Evolutionary conservation across 768 basidiomycete genomes (phyloP).

Genomic region (Termitomyces heimii): DNA sequence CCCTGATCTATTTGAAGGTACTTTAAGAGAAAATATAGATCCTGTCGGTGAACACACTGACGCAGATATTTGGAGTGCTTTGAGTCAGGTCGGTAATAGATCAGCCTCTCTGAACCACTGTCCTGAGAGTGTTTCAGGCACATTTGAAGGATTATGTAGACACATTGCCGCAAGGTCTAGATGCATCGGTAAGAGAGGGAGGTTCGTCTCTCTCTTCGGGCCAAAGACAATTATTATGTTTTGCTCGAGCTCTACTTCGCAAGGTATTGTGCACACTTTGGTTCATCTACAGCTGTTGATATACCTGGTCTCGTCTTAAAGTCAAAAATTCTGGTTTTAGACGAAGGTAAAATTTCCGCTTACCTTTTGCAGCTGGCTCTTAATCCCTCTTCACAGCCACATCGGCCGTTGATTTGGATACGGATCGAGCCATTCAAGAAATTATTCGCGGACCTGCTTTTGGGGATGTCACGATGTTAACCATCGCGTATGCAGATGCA

Average conservation of each 20-base stretch:
- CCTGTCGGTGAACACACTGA: constrained; percentile 73
- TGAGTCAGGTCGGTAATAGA: constrained; percentile 48
- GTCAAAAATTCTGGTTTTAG: constrained; percentile 88
- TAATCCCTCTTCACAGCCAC: constrained; percentile 47
- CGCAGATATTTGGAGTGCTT: constrained; percentile 80
- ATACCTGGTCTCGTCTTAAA: constrained; percentile 16
- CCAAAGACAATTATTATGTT: constrained; percentile 84
- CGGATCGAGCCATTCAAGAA: constrained; percentile 82
- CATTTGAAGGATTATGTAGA: constrained; percentile 68
- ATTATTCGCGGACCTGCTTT: constrained; percentile 82
- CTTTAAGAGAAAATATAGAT: constrained; percentile 84
- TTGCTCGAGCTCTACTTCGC: constrained; percentile 77
- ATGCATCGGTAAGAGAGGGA: constrained; percentile 70
- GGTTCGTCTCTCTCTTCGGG: constrained; percentile 81
- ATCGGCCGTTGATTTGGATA: constrained; percentile 86
- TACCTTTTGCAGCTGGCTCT: not conserved
- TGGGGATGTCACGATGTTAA: constrained; percentile 73
- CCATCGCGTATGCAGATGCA: constrained; percentile 64
- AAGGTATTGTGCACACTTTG: constrained; percentile 38
- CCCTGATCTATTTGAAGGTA: constrained; percentile 66
- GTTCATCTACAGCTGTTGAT: not conserved
- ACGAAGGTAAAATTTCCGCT: constrained; percentile 58
- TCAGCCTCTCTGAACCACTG: not conserved
- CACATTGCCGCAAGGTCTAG: constrained; percentile 57
- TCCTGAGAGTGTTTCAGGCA: constrained; percentile 30